phyloP scores from a whole-genome alignment of 441 rosid species.

The Brassica hybrid region DNA sequence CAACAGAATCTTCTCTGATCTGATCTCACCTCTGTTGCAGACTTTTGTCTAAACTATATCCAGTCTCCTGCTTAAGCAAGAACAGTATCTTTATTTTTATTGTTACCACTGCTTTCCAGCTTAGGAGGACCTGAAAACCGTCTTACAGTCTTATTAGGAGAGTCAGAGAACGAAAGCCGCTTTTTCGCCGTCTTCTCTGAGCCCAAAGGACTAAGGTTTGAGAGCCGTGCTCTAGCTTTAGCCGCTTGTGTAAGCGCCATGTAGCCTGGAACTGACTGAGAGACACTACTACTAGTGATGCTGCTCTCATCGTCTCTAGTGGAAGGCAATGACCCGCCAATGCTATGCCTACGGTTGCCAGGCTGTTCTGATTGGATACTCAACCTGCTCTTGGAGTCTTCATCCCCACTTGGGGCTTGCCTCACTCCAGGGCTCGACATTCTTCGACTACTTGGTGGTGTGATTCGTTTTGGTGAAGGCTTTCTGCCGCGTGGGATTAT shows the following conservation, averaged over 20 bases:
- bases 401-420: constrained; percentile 52
- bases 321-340: constrained; percentile 64
- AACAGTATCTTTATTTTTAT: constrained; percentile 42
- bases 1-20: constrained; percentile 30
- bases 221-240: constrained; percentile 65
- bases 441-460: constrained; percentile 46
- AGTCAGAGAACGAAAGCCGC: constrained; percentile 64
- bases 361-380: constrained; percentile 66
- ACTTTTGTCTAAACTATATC: constrained; percentile 20
- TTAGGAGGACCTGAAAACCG: constrained; percentile 87
- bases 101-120: constrained; percentile 45
- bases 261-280: constrained; percentile 76
- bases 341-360: constrained; percentile 72
- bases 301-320: constrained; percentile 86
- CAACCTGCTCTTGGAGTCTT: constrained; percentile 69
- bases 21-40: constrained; percentile 31
- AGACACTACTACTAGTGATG: constrained; percentile 52
- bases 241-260: constrained; percentile 81
- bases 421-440: constrained; percentile 61
- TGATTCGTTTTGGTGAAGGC: constrained; percentile 50
- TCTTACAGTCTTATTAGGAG: constrained; percentile 54
- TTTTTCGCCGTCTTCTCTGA: constrained; percentile 61
- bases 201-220: constrained; percentile 64
- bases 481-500: constrained; percentile 55
- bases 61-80: constrained; percentile 3